Base-by-base conservation (phyloP, 441 rosid genomes). In the Erysimum cheiri region DNA sequence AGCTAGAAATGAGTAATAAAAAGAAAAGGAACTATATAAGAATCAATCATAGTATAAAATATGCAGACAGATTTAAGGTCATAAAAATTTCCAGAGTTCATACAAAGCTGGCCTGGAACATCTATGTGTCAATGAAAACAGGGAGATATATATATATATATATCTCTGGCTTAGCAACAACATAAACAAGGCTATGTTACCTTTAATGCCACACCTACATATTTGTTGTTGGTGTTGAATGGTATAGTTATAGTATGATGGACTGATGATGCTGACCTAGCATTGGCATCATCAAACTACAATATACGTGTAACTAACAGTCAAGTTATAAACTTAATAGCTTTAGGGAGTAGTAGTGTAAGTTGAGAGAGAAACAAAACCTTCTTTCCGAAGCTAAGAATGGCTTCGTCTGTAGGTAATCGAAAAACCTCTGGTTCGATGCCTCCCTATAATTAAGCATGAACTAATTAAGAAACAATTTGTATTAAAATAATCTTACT, bases 391-490 rank as follows among this genome's bases (percentile, higher is more conserved):
- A 96, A 93, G 70, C 75, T 77, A 73, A 93, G 97, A 76, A 93
- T 85, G 65, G 97, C 98, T 77, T 88, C 84, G 75, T 93, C 98
- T 31, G 97, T 93, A 3, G 97, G 95, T 56, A 93, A 87, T 81
- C 97, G 97, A 81, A 92, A 78, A 60, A 93, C 61, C 83, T 91
- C 90, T 19, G 78, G 83, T 55, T 73, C 79, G 36, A 48, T 87
- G 62, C 85, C 88, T 76, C 76, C 94, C 97, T 93, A 82, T 62
- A 74, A 59, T 35, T 39, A 6, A 14, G 31, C 31, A 74, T 3
- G 36, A 60, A 11, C 54, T 3, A 40, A 0, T 4, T 31, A 31
- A 31, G 35, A 19, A 29, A 29, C 40, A 17, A n/a, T n/a, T n/a
- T n/a, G n/a, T 39, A 37, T 1, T 4, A n/a, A 19, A 32, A n/a